Percentiles rank a stretch among this genome's conserved stretches.
Conservation (phyloP, 1,284 basidiomycete genomes). For the Termitomyces sp. region DNA sequence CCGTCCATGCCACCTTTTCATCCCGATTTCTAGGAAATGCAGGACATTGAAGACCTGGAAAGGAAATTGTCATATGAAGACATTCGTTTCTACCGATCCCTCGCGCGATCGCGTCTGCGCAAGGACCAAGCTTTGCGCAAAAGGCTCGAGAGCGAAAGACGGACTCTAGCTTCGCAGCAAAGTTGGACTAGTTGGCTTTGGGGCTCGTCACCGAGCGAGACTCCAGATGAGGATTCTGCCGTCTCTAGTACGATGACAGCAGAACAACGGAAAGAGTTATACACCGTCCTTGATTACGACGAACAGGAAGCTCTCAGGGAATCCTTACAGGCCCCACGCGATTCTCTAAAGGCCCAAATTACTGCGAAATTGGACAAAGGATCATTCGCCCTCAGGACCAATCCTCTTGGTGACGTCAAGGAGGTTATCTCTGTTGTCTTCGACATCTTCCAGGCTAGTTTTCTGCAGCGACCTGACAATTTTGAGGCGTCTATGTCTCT, state of each 20-base stretch:
- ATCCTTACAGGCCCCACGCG: slow-evolving; percentile 68
- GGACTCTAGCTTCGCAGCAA: slow-evolving; percentile 43
- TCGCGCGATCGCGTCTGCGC: slow-evolving; percentile 84
- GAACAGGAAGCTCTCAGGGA: slow-evolving; percentile 73
- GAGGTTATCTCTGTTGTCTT: slow-evolving; percentile 90
- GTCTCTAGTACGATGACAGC: slow-evolving; percentile 79
- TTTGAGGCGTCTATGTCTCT: slow-evolving; percentile 79
- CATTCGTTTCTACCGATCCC: slow-evolving; percentile 95
- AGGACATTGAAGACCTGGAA: slow-evolving; percentile 69
- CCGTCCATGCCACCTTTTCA: neutral
- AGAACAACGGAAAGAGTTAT: slow-evolving; percentile 89
- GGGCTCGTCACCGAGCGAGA: slow-evolving; percentile 50
- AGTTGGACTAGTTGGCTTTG: slow-evolving; percentile 87
- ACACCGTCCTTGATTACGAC: slow-evolving; percentile 93
- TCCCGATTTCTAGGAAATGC: slow-evolving; percentile 50
- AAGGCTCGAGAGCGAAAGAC: slow-evolving; percentile 67
- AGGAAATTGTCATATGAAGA: slow-evolving; percentile 89
- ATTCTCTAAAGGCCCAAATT: slow-evolving; percentile 80
- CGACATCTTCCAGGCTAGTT: slow-evolving; percentile 82
- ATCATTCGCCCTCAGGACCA: slow-evolving; percentile 75
- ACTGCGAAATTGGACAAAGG: slow-evolving; percentile 81
- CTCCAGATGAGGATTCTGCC: slow-evolving; percentile 42
- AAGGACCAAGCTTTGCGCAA: slow-evolving; percentile 77
- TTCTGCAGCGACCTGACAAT: slow-evolving; percentile 85
- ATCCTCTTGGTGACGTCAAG: slow-evolving; percentile 56